phyloP scores from a whole-genome alignment of 345 rosid species.

The Salix udensis region DNA sequence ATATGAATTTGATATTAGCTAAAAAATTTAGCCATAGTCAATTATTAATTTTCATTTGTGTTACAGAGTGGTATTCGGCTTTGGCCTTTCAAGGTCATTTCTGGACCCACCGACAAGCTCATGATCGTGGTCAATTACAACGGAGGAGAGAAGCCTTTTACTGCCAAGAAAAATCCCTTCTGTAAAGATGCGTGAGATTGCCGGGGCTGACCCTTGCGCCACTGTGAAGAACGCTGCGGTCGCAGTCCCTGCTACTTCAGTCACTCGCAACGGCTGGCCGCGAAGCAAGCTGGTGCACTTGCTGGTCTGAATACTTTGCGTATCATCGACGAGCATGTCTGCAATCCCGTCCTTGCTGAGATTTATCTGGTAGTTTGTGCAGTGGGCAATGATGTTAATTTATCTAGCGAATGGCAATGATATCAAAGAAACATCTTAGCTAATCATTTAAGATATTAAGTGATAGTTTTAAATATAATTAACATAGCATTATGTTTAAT shows the following conservation, averaged over 20 bases:
- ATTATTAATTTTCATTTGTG: neutral
- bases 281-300: constrained; percentile 24
- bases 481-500: too few species aligned
- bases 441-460: too few species aligned
- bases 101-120: constrained; percentile 26
- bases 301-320: constrained; percentile 27
- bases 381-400: too few species aligned
- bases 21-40: too few species aligned
- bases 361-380: too few species aligned
- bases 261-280: constrained; percentile 28
- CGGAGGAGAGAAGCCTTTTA: constrained; percentile 25
- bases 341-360: too few species aligned
- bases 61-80: constrained; percentile 12
- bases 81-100: constrained; percentile 24
- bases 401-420: too few species aligned
- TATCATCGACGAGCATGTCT: constrained; percentile 3
- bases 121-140: constrained; percentile 28
- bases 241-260: constrained; percentile 30
- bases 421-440: too few species aligned
- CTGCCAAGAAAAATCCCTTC: constrained; percentile 30
- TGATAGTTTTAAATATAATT: too few species aligned
- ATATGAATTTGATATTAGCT: too few species aligned
- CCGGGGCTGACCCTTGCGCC: constrained; percentile 25
- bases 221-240: constrained; percentile 24
- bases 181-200: constrained; percentile 30